Evolutionary conservation across 176 grass and related monocot species (phyloP), one percentile per base, ranked within the genome.

Genomic region (Bromus sterilis): DNA sequence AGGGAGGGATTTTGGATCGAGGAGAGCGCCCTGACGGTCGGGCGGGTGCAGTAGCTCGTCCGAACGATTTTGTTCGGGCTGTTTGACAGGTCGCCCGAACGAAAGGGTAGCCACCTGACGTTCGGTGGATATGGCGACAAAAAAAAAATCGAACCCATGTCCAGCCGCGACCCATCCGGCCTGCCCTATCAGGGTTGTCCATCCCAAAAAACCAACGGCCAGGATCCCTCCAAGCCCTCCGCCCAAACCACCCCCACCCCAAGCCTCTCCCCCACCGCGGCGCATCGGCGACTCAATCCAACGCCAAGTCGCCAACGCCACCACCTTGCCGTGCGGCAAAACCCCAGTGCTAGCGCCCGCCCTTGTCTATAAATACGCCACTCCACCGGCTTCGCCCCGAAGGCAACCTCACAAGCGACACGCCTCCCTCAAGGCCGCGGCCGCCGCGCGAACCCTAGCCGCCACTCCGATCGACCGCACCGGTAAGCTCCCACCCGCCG

Each of bases 381-480:
- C 23, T 72, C 51, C 56, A 83, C 28, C 74, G 30, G 80, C 74
- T 55, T 78, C 7, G 86, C 56, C 24, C 74, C 46, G 11, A 64
- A 57, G 61, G 44, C 11, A 68, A 12, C 44, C 28, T 28, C 56
- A 77, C 28, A 66, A 66, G 71, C 70, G 69, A 35, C 51, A 18
- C 71, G 42, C 66, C 37, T n/a, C 62, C 12, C 66, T 20, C 30
- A 12, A 72, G 36, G 35, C 42, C 18, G 23, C 63, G 9, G n/a
- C 40, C 53, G 41, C 73, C 9, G 39, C 41, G 20, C 32, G 42
- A 88, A 73, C 74, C 80, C 74, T 83, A 83, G 65, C 74, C 66
- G 56, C 56, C 74, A 53, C 74, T 56, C 43, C 34, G 53, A 71
- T 77, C 55, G 37, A 51, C 20, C 23, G 32, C 64, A 18, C 34